phyloP scores from a whole-genome alignment of 176 grass and related monocot genomes.

The Carex cristatella region DNA sequence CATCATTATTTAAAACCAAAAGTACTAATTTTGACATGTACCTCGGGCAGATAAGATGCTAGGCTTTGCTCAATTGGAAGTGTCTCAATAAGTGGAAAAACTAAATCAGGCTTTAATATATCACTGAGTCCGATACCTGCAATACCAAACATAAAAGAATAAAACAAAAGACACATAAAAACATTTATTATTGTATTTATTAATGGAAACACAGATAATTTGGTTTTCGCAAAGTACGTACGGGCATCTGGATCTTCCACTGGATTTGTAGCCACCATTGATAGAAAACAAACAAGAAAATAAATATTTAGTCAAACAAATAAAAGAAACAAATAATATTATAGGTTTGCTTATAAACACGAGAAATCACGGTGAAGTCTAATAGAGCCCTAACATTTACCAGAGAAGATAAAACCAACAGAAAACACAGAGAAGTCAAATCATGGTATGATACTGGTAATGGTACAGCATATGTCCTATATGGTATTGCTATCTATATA shows the following conservation, averaged over 20 bases:
- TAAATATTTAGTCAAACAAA: neutral
- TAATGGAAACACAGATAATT: neutral
- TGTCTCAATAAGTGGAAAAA: slow-evolving; percentile 67
- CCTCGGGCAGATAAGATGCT: slow-evolving; percentile 43
- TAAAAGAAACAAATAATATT: neutral
- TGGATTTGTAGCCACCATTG: slow-evolving; percentile 20
- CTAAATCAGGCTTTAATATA: slow-evolving; percentile 82
- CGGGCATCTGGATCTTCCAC: slow-evolving; percentile 82
- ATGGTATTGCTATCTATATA: neutral
- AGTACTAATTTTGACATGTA: neutral
- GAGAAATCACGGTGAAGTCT: neutral
- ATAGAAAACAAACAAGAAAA: slow-evolving; percentile 9
- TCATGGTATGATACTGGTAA: neutral
- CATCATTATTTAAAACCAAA: neutral
- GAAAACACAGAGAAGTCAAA: neutral
- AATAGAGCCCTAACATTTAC: neutral
- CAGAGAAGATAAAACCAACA: neutral
- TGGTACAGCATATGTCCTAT: neutral
- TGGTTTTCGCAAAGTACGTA: slow-evolving; percentile 35
- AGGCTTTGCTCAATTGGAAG: slow-evolving; percentile 62
- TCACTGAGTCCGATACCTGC: slow-evolving; percentile 77
- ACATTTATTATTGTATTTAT: slow-evolving; percentile 6
- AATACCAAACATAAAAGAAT: slow-evolving; percentile 20
- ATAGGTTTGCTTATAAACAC: neutral
- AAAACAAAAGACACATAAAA: neutral